phyloP scores from a whole-genome alignment of 2,329 filamentous ascomycete genomes.

The Fusarium oligoseptatum region DNA sequence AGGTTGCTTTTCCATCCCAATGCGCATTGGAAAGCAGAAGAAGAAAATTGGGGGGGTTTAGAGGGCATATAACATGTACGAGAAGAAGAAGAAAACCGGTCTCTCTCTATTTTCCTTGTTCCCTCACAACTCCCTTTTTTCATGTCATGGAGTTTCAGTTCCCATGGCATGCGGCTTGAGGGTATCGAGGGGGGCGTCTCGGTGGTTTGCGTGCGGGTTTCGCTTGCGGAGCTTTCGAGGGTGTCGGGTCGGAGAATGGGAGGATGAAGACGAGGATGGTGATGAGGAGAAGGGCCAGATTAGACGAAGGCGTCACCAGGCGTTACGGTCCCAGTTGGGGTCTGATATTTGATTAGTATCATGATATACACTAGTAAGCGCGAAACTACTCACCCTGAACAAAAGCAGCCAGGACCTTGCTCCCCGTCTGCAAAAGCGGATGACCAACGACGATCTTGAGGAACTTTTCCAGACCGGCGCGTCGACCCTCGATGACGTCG shows the following conservation, averaged over 20 bases:
- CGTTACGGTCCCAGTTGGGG: slow-evolving; percentile 91
- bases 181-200: slow-evolving; percentile 39
- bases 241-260: slow-evolving; percentile 26
- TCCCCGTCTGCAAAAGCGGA: slow-evolving; percentile 95
- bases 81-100: slow-evolving; percentile 17
- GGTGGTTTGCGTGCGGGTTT: slow-evolving; percentile 31
- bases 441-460: slow-evolving; percentile 98
- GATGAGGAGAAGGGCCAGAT: slow-evolving; percentile 42
- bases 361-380: not conserved
- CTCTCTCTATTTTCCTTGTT: not conserved
- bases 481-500: slow-evolving; percentile 95
- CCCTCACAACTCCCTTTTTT: not conserved
- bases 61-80: slow-evolving; percentile 25
- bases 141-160: not conserved
- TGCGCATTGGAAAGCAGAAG: not conserved
- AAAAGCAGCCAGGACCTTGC: slow-evolving; percentile 95
- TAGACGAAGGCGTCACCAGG: slow-evolving; percentile 72
- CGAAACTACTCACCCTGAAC: slow-evolving; percentile 79
- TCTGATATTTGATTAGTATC: slow-evolving; percentile 59
- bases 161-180: slow-evolving; percentile 14
- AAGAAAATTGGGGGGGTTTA: not conserved
- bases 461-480: slow-evolving; percentile 93
- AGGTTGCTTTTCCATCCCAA: slow-evolving; percentile 20
- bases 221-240: slow-evolving; percentile 48
- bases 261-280: slow-evolving; percentile 28